phyloP scores from a whole-genome alignment of 2,329 filamentous ascomycete species.

The Huntiella bhutanensis region DNA sequence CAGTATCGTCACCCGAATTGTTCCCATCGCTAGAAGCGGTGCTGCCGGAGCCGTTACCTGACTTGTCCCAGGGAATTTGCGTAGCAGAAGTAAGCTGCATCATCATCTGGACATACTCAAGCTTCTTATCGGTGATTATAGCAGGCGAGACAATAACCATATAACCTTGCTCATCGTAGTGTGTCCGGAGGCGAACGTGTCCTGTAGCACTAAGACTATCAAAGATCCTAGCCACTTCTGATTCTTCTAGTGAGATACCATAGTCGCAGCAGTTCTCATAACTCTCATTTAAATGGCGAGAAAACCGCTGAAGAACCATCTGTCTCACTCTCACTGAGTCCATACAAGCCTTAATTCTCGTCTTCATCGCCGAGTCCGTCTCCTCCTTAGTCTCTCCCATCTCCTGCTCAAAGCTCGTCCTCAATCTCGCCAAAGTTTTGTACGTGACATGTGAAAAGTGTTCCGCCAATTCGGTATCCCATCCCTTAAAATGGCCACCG shows the following conservation, averaged over 20 bases:
- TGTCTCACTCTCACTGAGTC: constrained; percentile 94
- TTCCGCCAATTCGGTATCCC: constrained; percentile 91
- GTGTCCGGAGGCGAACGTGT: constrained; percentile 63
- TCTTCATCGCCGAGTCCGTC: constrained; percentile 75
- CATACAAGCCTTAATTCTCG: constrained; percentile 84
- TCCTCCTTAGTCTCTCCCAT: constrained; percentile 61
- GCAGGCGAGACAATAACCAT: constrained; percentile 73
- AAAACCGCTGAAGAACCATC: constrained; percentile 90
- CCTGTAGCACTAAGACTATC: constrained; percentile 63
- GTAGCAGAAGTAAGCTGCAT: constrained; percentile 49
- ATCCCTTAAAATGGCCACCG: constrained; percentile 74
- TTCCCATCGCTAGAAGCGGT: not conserved
- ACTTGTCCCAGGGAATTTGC: constrained; percentile 26
- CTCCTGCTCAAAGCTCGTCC: constrained; percentile 80
- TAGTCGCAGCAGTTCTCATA: constrained; percentile 97
- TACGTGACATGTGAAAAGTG: constrained; percentile 90
- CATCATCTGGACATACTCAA: constrained; percentile 68
- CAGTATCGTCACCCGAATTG: not conserved
- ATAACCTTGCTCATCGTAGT: constrained; percentile 53
- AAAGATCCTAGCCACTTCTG: constrained; percentile 56
- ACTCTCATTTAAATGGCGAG: constrained; percentile 70
- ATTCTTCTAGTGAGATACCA: constrained; percentile 54
- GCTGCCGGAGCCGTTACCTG: constrained; percentile 30
- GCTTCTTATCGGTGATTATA: constrained; percentile 22
- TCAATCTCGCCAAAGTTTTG: constrained; percentile 76